A percentile compares a stretch with the other conserved stretches of the same genome.
phyloP scores from a whole-genome alignment of 768 basidiomycete species.

The Phylloporus sp. region DNA sequence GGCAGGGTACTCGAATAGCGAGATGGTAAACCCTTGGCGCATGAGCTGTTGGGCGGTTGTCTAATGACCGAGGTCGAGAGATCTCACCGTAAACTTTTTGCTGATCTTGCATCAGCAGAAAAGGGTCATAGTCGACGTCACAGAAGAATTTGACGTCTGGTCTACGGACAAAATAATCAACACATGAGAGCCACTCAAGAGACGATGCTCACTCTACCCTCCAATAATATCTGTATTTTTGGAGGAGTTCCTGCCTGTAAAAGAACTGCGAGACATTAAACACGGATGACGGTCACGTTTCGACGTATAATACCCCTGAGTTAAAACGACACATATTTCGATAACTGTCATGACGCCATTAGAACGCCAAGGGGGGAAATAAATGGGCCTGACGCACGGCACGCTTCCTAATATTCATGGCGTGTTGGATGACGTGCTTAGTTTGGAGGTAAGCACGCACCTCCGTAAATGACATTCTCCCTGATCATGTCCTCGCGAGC shows the following conservation, averaged over 20 bases:
- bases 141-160: conserved; percentile 81
- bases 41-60: conserved; percentile 23
- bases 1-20: conserved; percentile 69
- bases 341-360: conserved; percentile 44
- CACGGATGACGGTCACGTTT: background rate
- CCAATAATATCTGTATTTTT: conserved; percentile 84
- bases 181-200: conserved; percentile 1
- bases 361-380: conserved; percentile 2
- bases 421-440: conserved; percentile 1
- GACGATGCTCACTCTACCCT: conserved; percentile 67
- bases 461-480: conserved; percentile 62
- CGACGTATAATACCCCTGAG: conserved; percentile 76
- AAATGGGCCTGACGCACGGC: conserved; percentile 45
- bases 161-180: conserved; percentile 31
- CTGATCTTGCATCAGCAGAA: conserved; percentile 72
- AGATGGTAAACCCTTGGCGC: conserved; percentile 61
- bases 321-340: conserved; percentile 97
- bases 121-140: conserved; percentile 74
- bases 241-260: conserved; percentile 72
- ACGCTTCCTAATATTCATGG: conserved; percentile 51
- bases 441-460: conserved; percentile 26
- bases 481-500: conserved; percentile 59
- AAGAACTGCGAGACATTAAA: conserved; percentile 54
- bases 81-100: conserved; percentile 74
- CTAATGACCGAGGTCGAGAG: background rate